A percentile compares a stretch with the other conserved stretches of the same genome.
These are phyloP conservation scores for Dianthus caryophyllus DNA, from an alignment of 148 eudicot genomes.

Conservation along the genomic window DNA sequence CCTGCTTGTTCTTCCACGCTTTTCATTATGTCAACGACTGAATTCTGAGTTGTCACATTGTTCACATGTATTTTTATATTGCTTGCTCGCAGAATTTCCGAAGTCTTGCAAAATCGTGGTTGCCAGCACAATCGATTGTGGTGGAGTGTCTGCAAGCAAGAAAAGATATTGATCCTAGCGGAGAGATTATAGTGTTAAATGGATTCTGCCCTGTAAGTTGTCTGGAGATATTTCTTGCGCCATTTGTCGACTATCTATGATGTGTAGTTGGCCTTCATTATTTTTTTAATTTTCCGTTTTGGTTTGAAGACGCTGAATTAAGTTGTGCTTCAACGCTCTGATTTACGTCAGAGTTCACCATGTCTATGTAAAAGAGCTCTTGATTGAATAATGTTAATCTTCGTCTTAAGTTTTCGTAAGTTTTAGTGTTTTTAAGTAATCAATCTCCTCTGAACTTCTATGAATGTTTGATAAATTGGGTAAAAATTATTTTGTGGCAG, in stretches of 20 bases:
- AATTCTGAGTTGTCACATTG: conserved; percentile 4
- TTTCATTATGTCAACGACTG: neutral
- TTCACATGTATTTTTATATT: conserved; percentile 6
- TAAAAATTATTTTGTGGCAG: conserved; percentile 42
- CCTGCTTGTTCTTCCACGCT: neutral
- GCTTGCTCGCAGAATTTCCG: conserved; percentile 46
- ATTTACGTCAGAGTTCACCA: too few species aligned
- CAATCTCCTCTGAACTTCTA: too few species aligned
- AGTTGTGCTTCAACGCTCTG: neutral
- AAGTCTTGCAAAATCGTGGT: conserved; percentile 64
- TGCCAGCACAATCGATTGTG: conserved; percentile 77
- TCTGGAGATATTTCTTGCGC: neutral
- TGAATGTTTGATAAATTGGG: too few species aligned
- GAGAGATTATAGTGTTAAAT: conserved; percentile 65
- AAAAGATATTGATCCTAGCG: conserved; percentile 51
- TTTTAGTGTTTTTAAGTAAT: too few species aligned
- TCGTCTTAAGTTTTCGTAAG: too few species aligned
- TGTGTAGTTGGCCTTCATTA: neutral
- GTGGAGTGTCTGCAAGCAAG: conserved; percentile 58
- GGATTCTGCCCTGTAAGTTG: conserved; percentile 70
- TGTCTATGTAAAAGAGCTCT: too few species aligned
- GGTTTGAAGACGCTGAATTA: too few species aligned
- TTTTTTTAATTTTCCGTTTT: too few species aligned
- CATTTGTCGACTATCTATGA: neutral
- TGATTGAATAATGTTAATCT: too few species aligned